Base-by-base conservation (phyloP, 345 rosid species). In the Iberis pinnata region DNA sequence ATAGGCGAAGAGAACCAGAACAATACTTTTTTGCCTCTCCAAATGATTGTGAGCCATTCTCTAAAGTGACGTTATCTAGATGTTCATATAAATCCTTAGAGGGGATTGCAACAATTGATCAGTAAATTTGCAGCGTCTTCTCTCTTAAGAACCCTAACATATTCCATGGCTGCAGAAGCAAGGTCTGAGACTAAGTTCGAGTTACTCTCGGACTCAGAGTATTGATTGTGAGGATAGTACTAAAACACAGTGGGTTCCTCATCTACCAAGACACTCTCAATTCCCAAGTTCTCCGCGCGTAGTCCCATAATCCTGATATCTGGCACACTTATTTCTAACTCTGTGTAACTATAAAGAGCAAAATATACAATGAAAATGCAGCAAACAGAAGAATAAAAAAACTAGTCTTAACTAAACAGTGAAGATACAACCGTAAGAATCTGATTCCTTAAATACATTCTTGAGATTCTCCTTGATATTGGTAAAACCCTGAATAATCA, bases 211-310 rank as follows among this genome's bases (percentile, higher is more conserved):
- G 47, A 44, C 2, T 82, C 82, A 14, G 57, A 65, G 47, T 57
- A 61, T 38, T 74, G 83, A 65, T 78, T 82, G 42, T 55, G 82
- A 13, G 98, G 98, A 41, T 92, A 92, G 58, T 84, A 87, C 67
- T 92, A 96, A 57, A 81, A 92, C 49, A 81, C 95, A 10, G 98
- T 72, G 20, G 78, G 70, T 66, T 92, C 96, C 10, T 96, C 98
- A 48, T 92, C 98, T 7, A 88, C 96, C 58, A 77, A 71, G 12
- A 92, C 98, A 74, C 73, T 74, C 74, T 80, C 87, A 0, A 92
- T 88, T 26, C 80, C 98, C 65, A 92, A 76, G 59, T 92, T 88
- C 81, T 92, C 96, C 26, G 96, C 96, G 37, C 81, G 82, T 56
- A 92, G 70, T 22, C 95, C 98, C 16, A 83, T 93, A 12, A 92